Evolutionary conservation across 371 early-diverging fungal species (phyloP).

Genomic region (Zopfochytrium polystomum): DNA sequence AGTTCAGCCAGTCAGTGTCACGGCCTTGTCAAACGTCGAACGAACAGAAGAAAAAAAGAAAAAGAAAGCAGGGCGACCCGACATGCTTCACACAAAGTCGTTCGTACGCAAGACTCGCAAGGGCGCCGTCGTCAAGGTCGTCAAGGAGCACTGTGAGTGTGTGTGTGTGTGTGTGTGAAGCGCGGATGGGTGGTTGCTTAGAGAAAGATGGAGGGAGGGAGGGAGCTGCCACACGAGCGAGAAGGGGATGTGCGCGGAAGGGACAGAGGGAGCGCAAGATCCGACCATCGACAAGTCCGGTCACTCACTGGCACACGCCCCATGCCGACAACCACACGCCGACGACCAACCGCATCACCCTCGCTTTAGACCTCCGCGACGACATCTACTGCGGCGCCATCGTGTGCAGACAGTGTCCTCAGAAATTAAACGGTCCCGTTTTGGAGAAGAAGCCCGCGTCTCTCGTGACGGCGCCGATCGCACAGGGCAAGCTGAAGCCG

Average conservation of each 20-base stretch:
- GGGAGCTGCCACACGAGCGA: too few relatives aligned
- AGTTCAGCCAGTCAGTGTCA: too few relatives aligned
- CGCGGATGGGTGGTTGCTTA: too few relatives aligned
- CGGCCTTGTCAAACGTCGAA: too few relatives aligned
- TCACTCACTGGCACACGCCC: too few relatives aligned
- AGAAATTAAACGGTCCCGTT: slow-evolving; percentile 30
- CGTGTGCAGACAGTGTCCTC: slow-evolving; percentile 59
- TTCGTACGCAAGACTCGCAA: slow-evolving; percentile 74
- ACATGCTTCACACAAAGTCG: slow-evolving; percentile 45
- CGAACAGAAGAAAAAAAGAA: too few relatives aligned
- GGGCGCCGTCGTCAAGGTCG: slow-evolving; percentile 89
- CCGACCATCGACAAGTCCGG: too few relatives aligned
- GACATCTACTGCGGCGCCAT: slow-evolving; percentile 83
- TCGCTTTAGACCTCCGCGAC: slow-evolving; percentile 71
- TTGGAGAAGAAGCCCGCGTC: background rate
- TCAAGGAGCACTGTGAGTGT: slow-evolving; percentile 79
- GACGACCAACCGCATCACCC: too few relatives aligned
- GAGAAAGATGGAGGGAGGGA: background rate
- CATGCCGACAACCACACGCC: too few relatives aligned
- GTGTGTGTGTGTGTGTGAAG: background rate
- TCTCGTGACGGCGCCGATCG: background rate
- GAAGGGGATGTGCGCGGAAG: too few relatives aligned
- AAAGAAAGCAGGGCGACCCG: too few relatives aligned
- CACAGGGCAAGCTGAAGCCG: background rate
- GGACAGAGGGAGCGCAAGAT: too few relatives aligned